A percentile compares a stretch with the other conserved stretches of the same genome.
Conservation (phyloP, 73 alveolate genomes). For the Tetrahymena malaccensis region DNA sequence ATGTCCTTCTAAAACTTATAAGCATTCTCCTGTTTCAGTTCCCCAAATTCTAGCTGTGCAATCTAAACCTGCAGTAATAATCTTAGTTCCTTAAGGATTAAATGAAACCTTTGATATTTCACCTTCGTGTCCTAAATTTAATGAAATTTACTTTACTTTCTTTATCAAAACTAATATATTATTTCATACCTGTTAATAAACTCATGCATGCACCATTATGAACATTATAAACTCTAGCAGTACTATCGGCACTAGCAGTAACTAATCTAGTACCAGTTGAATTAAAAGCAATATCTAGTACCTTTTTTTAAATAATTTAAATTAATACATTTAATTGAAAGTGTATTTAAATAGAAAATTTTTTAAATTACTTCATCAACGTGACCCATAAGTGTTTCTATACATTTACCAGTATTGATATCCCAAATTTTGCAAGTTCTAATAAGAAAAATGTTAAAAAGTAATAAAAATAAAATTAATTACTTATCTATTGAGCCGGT, state of each 20-base stretch:
- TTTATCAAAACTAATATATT: constrained; percentile 40
- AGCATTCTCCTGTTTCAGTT: constrained; percentile 97
- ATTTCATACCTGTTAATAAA: constrained; percentile 49
- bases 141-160: background rate
- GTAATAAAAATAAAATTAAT: background rate
- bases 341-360: background rate
- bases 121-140: constrained; percentile 77
- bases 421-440: constrained; percentile 98
- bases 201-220: constrained; percentile 66
- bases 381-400: constrained; percentile 97
- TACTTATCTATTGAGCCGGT: constrained; percentile 93
- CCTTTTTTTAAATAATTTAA: background rate
- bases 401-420: constrained; percentile 92
- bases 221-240: constrained; percentile 92
- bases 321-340: background rate
- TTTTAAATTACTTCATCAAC: constrained; percentile 80
- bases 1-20: constrained; percentile 98
- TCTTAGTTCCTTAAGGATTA: constrained; percentile 95
- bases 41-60: constrained; percentile 95
- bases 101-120: constrained; percentile 93
- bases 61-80: constrained; percentile 96
- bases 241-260: constrained; percentile 96
- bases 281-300: constrained; percentile 88
- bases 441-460: background rate
- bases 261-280: constrained; percentile 97